Conservation (phyloP, 768 basidiomycete species). For the Kwoniella dendrophila region DNA sequence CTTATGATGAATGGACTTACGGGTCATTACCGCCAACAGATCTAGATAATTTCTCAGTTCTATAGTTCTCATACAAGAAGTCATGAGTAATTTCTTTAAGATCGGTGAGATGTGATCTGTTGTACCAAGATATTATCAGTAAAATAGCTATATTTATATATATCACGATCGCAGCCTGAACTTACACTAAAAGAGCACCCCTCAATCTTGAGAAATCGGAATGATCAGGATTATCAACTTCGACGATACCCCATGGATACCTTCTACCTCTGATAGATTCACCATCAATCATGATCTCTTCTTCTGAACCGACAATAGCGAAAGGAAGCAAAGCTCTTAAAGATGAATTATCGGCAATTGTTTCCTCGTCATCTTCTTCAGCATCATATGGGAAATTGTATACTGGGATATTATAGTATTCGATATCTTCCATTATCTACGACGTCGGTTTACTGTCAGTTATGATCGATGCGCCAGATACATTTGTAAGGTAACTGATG, state of each 20-base stretch:
- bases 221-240: conserved; percentile 99
- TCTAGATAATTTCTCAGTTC: conserved; percentile 93
- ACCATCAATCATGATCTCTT: conserved; percentile 86
- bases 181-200: conserved; percentile 84
- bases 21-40: conserved; percentile 75
- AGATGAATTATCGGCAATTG: conserved; percentile 95
- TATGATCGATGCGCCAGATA: too few species aligned
- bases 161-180: conserved; percentile 13
- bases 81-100: conserved; percentile 89
- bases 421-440: conserved; percentile 99
- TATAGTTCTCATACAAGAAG: conserved; percentile 84
- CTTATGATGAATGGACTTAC: conserved; percentile 39
- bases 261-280: conserved; percentile 87
- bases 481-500: too few species aligned
- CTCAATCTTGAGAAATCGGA: conserved; percentile 96
- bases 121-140: neutral
- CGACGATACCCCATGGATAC: conserved; percentile 98
- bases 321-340: conserved; percentile 91
- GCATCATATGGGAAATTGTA: conserved; percentile 99
- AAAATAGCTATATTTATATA: neutral
- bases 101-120: conserved; percentile 89
- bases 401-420: conserved; percentile 94
- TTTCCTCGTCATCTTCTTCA: conserved; percentile 99
- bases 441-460: neutral
- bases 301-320: conserved; percentile 94